A percentile compares a stretch with the other conserved stretches of the same genome.
Evolutionary conservation across 257 asterid genomes (phyloP).

Genomic region (Fraxinus excelsior): DNA sequence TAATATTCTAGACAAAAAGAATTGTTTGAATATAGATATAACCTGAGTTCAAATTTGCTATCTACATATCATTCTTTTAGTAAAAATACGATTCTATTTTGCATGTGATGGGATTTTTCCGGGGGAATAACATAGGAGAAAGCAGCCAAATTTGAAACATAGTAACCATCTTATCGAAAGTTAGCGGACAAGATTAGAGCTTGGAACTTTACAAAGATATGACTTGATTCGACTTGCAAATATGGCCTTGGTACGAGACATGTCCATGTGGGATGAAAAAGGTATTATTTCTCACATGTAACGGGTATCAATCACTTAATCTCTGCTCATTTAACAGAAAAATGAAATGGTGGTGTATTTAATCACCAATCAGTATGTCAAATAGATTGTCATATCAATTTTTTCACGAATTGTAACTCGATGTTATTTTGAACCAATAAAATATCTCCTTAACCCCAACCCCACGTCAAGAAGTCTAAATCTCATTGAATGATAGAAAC

Average conservation of each 20-base stretch:
- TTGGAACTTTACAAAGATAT: neutral
- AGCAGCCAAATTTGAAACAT: neutral
- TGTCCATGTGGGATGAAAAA: neutral
- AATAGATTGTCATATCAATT: neutral
- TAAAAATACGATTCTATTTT: too few species aligned
- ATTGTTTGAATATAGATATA: too few species aligned
- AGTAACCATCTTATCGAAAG: neutral
- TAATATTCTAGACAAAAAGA: too few species aligned
- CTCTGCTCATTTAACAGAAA: too few species aligned
- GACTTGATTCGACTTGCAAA: neutral
- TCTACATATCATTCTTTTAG: too few species aligned
- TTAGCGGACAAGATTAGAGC: neutral
- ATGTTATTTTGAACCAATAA: neutral
- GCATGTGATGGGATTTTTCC: too few species aligned
- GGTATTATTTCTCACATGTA: too few species aligned
- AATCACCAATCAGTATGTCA: neutral
- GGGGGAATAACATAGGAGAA: neutral
- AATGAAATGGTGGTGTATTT: too few species aligned
- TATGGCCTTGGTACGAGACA: constrained; percentile 6
- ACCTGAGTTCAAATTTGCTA: too few species aligned
- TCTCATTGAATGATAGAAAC: constrained; percentile 34
- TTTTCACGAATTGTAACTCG: neutral
- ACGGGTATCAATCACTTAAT: too few species aligned
- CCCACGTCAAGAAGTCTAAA: constrained; percentile 23
- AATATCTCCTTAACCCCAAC: constrained; percentile 37